phyloP scores from a whole-genome alignment of 148 eudicot species.

The Fagopyrum tataricum region DNA sequence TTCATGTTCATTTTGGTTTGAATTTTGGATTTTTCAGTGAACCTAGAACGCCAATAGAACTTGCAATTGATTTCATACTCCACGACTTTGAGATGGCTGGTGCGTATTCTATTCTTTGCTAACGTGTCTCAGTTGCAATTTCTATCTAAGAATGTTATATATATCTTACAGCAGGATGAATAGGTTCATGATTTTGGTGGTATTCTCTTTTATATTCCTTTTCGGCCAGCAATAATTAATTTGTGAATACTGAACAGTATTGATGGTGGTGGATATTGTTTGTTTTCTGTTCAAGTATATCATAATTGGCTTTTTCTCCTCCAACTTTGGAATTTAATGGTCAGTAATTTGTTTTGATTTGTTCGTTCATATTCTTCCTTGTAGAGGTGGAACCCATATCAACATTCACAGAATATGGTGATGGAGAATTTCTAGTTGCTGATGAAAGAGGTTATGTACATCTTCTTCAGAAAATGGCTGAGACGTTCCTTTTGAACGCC shows the following conservation, averaged over 20 bases:
- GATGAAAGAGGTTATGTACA: constrained; percentile 84
- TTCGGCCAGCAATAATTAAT: background rate
- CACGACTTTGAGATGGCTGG: constrained; percentile 99
- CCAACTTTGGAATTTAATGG: background rate
- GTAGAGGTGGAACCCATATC: constrained; percentile 91
- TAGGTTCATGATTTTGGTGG: background rate
- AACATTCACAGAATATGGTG: constrained; percentile 83
- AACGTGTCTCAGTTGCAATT: background rate
- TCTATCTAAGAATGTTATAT: background rate
- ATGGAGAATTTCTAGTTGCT: constrained; percentile 67
- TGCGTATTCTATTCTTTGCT: constrained; percentile 17
- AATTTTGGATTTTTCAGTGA: constrained; percentile 26
- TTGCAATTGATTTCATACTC: constrained; percentile 91
- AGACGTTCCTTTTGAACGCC: constrained; percentile 52
- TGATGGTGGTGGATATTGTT: background rate
- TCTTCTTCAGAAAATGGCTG: constrained; percentile 67
- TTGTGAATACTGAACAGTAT: background rate
- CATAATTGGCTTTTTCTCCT: background rate
- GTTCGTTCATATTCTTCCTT: background rate
- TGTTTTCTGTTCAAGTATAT: background rate
- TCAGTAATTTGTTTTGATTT: background rate
- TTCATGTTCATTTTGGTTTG: background rate
- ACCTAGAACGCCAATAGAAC: constrained; percentile 78
- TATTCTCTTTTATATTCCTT: background rate
- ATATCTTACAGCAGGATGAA: background rate